Evolutionary conservation across 768 basidiomycete species (phyloP).

Genomic region (Auricularia sp.): DNA sequence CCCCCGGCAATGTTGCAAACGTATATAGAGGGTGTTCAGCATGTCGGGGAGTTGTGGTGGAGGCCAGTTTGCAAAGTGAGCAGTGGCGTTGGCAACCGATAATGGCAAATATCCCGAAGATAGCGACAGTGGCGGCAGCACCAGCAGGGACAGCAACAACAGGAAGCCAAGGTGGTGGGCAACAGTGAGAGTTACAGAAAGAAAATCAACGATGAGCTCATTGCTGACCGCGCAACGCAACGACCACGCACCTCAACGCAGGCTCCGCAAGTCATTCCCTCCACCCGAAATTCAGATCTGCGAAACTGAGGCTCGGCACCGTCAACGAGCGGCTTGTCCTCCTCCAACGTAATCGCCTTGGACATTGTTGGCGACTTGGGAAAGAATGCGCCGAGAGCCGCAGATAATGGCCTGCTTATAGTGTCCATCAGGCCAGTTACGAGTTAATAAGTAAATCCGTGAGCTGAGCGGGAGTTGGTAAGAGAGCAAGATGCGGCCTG

Average conservation of each 20-base stretch:
- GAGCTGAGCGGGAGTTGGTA: neutral
- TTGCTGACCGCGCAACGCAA: neutral
- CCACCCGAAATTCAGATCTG: constrained; percentile 72
- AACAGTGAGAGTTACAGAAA: too few relatives aligned
- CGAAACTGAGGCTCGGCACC: constrained; percentile 4
- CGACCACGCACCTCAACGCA: constrained; percentile 65
- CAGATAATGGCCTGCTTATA: constrained; percentile 2
- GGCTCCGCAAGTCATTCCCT: constrained; percentile 85
- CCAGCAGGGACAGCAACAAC: too few relatives aligned
- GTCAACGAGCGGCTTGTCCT: constrained; percentile 1
- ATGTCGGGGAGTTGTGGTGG: neutral
- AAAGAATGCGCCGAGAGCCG: constrained; percentile 3
- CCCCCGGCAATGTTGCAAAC: too few relatives aligned
- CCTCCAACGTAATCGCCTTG: constrained; percentile 1
- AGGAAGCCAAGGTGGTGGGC: too few relatives aligned
- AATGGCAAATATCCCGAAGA: too few relatives aligned
- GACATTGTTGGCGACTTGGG: neutral
- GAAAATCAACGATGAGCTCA: neutral
- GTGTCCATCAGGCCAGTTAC: neutral
- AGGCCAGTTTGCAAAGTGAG: too few relatives aligned
- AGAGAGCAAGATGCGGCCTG: neutral
- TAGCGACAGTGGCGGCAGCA: too few relatives aligned
- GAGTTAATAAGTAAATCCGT: neutral
- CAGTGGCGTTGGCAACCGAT: too few relatives aligned
- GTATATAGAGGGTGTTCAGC: neutral